Evolutionary conservation across 306 rosid species (phyloP).

Genomic region (Alnus rubra): DNA sequence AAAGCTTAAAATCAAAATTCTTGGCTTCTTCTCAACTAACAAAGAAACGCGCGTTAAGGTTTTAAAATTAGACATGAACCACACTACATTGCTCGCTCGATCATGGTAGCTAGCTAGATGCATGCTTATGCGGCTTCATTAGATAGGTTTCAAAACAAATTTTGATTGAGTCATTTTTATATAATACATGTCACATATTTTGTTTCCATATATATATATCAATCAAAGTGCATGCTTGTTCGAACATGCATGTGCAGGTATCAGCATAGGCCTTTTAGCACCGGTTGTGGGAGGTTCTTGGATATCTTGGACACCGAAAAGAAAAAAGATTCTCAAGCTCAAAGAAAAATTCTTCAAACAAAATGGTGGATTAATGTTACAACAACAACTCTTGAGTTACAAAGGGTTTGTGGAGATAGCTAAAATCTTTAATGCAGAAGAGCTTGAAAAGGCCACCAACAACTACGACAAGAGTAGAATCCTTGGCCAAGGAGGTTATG

Average conservation of each 20-base stretch:
- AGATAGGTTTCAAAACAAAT: too few relatives aligned
- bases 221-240: too few relatives aligned
- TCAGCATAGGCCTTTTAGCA: background rate
- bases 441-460: background rate
- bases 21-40: too few relatives aligned
- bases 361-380: slow-evolving; percentile 46
- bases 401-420: slow-evolving; percentile 4
- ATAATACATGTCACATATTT: too few relatives aligned
- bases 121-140: too few relatives aligned
- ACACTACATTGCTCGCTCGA: too few relatives aligned
- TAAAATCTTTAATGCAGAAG: slow-evolving; percentile 29
- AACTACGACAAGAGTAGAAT: slow-evolving; percentile 29
- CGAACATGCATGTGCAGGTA: slow-evolving; percentile 7
- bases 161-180: too few relatives aligned
- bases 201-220: too few relatives aligned
- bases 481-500: slow-evolving; percentile 44
- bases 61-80: too few relatives aligned
- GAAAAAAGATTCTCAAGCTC: slow-evolving; percentile 33
- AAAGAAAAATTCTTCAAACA: slow-evolving; percentile 34
- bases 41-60: too few relatives aligned
- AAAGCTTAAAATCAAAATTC: too few relatives aligned
- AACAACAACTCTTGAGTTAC: slow-evolving; percentile 30
- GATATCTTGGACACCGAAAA: slow-evolving; percentile 26
- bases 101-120: too few relatives aligned
- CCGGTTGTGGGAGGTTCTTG: slow-evolving; percentile 25